Percentiles rank a stretch among this genome's conserved stretches.
Evolutionary conservation across 2,329 filamentous ascomycete species (phyloP).

Genomic region (Dactylellina sp.): DNA sequence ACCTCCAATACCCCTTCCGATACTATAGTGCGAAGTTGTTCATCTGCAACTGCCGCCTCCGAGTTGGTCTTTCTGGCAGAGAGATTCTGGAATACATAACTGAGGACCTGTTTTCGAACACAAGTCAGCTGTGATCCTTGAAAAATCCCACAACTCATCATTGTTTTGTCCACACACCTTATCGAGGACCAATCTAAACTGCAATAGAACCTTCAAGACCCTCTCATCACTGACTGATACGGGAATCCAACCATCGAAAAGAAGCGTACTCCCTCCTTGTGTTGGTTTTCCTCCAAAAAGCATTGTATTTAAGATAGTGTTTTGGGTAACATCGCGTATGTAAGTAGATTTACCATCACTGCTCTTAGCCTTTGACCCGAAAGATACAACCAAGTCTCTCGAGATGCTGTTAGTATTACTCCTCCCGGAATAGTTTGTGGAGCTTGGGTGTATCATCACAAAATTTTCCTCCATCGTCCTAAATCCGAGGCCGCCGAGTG

Average conservation of each 20-base stretch:
- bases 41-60: slow-evolving; percentile 18
- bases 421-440: slow-evolving; percentile 58
- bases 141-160: neutral
- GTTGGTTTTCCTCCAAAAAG: slow-evolving; percentile 59
- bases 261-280: slow-evolving; percentile 42
- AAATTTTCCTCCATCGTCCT: slow-evolving; percentile 60
- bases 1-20: slow-evolving; percentile 43
- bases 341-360: slow-evolving; percentile 59
- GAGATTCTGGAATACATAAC: slow-evolving; percentile 47
- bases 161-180: slow-evolving; percentile 28
- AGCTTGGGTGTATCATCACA: slow-evolving; percentile 61
- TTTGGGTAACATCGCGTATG: slow-evolving; percentile 59
- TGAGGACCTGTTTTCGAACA: slow-evolving; percentile 21
- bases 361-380: slow-evolving; percentile 59
- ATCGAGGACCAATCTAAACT: slow-evolving; percentile 48
- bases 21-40: slow-evolving; percentile 31
- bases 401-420: slow-evolving; percentile 21
- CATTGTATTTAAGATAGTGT: slow-evolving; percentile 57
- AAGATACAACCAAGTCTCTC: slow-evolving; percentile 58
- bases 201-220: slow-evolving; percentile 40
- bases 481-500: slow-evolving; percentile 58
- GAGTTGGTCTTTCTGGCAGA: slow-evolving; percentile 30
- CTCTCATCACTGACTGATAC: slow-evolving; percentile 47
- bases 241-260: slow-evolving; percentile 60
- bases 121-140: too few species aligned